Percentiles rank a stretch among this genome's conserved stretches.
These are phyloP conservation scores for Rosa persica DNA, from an alignment of 306 rosid species.

Conservation along the genomic window DNA sequence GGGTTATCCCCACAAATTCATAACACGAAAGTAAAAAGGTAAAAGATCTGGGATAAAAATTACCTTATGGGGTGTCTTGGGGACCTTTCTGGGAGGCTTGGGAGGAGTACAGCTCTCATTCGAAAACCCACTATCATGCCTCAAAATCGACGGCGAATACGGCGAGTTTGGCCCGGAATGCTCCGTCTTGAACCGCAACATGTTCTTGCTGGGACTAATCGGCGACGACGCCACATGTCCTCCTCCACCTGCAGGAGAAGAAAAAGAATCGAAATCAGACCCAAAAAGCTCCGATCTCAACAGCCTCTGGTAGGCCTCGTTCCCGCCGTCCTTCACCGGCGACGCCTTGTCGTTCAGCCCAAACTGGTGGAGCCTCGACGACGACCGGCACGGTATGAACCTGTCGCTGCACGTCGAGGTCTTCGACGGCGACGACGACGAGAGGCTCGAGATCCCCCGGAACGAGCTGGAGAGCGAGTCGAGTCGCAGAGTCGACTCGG, in stretches of 20 bases:
- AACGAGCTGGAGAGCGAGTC: conserved; percentile 57
- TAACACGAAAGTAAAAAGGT: background rate
- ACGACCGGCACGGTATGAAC: conserved; percentile 94
- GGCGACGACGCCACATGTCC: conserved; percentile 46
- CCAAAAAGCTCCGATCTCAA: conserved; percentile 87
- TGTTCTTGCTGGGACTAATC: conserved; percentile 85
- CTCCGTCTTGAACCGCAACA: conserved; percentile 86
- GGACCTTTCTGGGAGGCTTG: conserved; percentile 93
- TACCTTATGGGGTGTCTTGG: conserved; percentile 96
- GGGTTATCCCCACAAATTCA: background rate
- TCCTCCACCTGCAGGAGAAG: conserved; percentile 50
- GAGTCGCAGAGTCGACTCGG: conserved; percentile 62
- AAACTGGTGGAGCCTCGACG: conserved; percentile 88
- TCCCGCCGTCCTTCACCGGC: conserved; percentile 84
- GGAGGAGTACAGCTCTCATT: conserved; percentile 78
- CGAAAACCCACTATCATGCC: conserved; percentile 48
- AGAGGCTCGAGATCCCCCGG: conserved; percentile 40
- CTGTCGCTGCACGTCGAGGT: conserved; percentile 78
- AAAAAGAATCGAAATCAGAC: conserved; percentile 80
- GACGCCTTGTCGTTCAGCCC: conserved; percentile 77
- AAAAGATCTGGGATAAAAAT: background rate
- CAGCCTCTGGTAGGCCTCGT: conserved; percentile 73
- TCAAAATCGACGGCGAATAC: conserved; percentile 67
- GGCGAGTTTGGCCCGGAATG: conserved; percentile 73
- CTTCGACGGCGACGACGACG: conserved; percentile 46